Evolutionary conservation across 805 yeast species (phyloP).

Genomic region (Nakazawaea peltata): DNA sequence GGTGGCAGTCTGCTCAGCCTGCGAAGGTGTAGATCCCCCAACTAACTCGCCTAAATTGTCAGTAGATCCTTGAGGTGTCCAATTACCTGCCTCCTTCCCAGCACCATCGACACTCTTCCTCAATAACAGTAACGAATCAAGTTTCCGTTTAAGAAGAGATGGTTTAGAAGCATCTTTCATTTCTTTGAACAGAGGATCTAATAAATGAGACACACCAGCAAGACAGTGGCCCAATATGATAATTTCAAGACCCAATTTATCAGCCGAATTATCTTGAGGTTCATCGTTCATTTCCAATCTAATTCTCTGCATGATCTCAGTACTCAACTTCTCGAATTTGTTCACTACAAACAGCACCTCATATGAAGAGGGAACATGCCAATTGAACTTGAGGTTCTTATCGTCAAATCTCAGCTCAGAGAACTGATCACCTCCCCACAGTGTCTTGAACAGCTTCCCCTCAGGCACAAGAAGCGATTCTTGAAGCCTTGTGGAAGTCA

Average conservation of each 20-base stretch:
- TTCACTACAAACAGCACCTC: conserved; percentile 58
- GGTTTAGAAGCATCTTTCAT: conserved; percentile 19
- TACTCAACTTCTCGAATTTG: conserved; percentile 42
- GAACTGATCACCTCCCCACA: conserved; percentile 72
- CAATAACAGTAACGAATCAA: conserved; percentile 25
- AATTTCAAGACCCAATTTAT: conserved; percentile 38
- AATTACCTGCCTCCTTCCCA: conserved; percentile 23
- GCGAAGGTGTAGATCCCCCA: not conserved
- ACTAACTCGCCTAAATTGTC: not conserved
- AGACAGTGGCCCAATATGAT: conserved; percentile 49
- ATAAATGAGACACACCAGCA: conserved; percentile 60
- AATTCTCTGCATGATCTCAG: conserved; percentile 34
- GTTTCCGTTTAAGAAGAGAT: conserved; percentile 27
- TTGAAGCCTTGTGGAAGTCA: conserved; percentile 50
- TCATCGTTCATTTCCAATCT: conserved; percentile 17
- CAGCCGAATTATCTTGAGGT: conserved; percentile 2
- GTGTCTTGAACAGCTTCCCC: conserved; percentile 34
- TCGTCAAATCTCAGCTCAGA: conserved; percentile 38
- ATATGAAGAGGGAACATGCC: conserved; percentile 63
- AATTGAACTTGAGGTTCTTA: conserved; percentile 45
- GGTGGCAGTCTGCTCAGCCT: not conserved
- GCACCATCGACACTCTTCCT: conserved; percentile 19
- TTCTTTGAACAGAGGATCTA: conserved; percentile 54
- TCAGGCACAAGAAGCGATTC: conserved; percentile 46
- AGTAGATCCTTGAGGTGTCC: too few species aligned